phyloP scores from a whole-genome alignment of 768 basidiomycete species.

The Suillus tomentosus region DNA sequence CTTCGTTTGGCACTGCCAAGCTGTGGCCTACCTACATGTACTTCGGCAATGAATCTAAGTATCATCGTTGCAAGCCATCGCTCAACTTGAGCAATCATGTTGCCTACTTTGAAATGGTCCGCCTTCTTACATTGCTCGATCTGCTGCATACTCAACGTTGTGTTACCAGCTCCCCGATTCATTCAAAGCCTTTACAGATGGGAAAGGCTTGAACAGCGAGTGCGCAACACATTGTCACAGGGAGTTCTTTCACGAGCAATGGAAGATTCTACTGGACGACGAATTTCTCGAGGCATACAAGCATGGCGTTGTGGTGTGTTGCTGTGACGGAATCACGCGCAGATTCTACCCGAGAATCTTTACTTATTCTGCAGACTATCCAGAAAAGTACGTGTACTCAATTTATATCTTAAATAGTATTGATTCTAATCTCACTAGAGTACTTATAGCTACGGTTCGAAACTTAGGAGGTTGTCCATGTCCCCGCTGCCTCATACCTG shows the following conservation, averaged over 20 bases:
- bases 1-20: no score
- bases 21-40: no score
- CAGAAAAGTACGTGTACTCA: slow-evolving; percentile 30
- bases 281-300: slow-evolving; percentile 22
- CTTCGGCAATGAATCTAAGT: no score
- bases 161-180: not conserved
- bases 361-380: slow-evolving; percentile 29
- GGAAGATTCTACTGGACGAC: slow-evolving; percentile 21
- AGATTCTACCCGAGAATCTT: slow-evolving; percentile 26
- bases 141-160: not conserved
- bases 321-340: slow-evolving; percentile 17
- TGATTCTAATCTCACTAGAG: slow-evolving; percentile 11
- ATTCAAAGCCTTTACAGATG: not conserved
- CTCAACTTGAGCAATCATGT: not conserved
- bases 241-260: slow-evolving; percentile 24
- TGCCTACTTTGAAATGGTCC: not conserved
- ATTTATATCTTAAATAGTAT: not conserved
- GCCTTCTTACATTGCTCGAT: no score
- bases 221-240: slow-evolving; percentile 17
- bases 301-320: slow-evolving; percentile 22
- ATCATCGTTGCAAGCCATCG: no score
- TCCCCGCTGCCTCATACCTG: slow-evolving; percentile 25
- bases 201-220: not conserved
- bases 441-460: slow-evolving; percentile 24
- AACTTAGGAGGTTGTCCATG: slow-evolving; percentile 31